Evolutionary conservation across 305 asterid species (phyloP).

Genomic region (Galium porrigens): DNA sequence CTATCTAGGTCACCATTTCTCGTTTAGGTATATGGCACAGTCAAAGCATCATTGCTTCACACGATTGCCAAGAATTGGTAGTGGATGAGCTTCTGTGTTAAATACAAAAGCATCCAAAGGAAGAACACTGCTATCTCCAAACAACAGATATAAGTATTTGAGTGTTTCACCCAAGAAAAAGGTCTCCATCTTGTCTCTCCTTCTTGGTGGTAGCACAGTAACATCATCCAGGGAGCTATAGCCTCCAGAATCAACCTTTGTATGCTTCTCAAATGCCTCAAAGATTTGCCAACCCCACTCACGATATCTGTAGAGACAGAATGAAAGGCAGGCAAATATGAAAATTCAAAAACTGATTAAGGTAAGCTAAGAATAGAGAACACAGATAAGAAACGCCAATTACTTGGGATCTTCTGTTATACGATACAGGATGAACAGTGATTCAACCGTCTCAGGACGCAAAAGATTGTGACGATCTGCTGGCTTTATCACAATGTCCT

Average conservation of each 20-base stretch:
- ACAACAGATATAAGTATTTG: slow-evolving; percentile 66
- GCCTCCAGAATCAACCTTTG: slow-evolving; percentile 78
- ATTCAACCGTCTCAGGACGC: slow-evolving; percentile 95
- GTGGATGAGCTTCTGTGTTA: slow-evolving; percentile 93
- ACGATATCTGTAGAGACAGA: slow-evolving; percentile 49
- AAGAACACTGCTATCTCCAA: slow-evolving; percentile 38
- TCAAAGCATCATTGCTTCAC: slow-evolving; percentile 24
- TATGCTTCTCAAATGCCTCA: slow-evolving; percentile 78
- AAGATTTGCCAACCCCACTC: slow-evolving; percentile 95
- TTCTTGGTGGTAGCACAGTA: slow-evolving; percentile 56
- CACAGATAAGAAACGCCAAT: slow-evolving; percentile 16
- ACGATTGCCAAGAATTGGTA: slow-evolving; percentile 42
- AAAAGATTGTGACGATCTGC: slow-evolving; percentile 84
- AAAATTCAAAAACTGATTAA: neutral
- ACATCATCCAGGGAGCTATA: slow-evolving; percentile 84
- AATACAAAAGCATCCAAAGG: slow-evolving; percentile 80
- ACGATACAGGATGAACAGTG: slow-evolving; percentile 68
- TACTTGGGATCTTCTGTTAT: slow-evolving; percentile 84
- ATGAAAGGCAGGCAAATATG: neutral
- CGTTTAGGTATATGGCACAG: neutral
- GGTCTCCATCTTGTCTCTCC: slow-evolving; percentile 96
- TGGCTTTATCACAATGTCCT: slow-evolving; percentile 65
- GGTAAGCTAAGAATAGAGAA: neutral
- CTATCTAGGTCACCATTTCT: neutral
- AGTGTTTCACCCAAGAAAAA: slow-evolving; percentile 89